Conservation (phyloP, 495 filamentous ascomycete species). For the Mytilinidion resinicola region DNA sequence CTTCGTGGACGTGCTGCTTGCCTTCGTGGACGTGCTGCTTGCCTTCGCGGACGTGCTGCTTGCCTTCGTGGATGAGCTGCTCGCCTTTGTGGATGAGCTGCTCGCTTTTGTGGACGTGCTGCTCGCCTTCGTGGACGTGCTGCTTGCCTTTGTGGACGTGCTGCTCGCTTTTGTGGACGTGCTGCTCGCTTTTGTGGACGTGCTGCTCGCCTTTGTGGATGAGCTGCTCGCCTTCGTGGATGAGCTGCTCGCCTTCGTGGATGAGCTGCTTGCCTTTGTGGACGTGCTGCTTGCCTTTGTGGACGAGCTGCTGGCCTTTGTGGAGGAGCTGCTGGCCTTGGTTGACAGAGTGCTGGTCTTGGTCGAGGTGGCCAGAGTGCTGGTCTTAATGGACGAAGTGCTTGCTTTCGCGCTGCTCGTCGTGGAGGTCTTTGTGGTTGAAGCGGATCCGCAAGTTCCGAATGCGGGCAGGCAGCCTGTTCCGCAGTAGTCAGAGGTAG, state of each 20-base stretch:
- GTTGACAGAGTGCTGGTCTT: neutral
- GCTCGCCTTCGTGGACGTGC: neutral
- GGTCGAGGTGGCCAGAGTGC: neutral
- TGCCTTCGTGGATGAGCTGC: neutral
- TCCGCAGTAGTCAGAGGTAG: constrained; percentile 4
- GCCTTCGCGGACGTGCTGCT: too few relatives aligned
- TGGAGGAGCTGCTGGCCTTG: neutral
- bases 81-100: neutral
- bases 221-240: neutral
- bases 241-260: neutral
- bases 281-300: neutral
- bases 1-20: too few relatives aligned
- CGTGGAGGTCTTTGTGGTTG: neutral
- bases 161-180: neutral
- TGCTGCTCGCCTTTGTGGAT: neutral
- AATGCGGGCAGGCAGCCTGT: constrained; percentile 6
- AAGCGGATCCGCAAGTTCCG: constrained; percentile 3
- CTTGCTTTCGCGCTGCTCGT: constrained; percentile 4
- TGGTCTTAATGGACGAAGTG: neutral
- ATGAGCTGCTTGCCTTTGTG: neutral
- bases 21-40: too few relatives aligned
- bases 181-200: neutral
- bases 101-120: neutral
- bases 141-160: neutral
- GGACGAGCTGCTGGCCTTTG: neutral